phyloP scores from a whole-genome alignment of 73 alveolate species.

The Breviolum minutum region DNA sequence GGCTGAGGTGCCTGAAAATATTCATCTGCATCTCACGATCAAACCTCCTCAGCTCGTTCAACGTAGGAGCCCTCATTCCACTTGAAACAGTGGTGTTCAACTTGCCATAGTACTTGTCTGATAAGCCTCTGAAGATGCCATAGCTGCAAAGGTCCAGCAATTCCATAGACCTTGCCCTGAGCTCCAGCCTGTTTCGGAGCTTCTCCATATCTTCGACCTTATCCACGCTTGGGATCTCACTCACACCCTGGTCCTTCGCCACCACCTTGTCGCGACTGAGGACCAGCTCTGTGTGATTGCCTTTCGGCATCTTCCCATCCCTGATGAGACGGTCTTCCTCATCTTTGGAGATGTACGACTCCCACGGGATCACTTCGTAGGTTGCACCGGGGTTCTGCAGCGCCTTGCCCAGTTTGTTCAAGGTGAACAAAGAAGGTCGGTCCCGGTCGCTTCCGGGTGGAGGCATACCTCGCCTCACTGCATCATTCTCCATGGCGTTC shows the following conservation, averaged over 20 bases:
- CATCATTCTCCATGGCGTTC: background rate
- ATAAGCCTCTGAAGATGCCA: background rate
- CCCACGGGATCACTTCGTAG: constrained; percentile 15
- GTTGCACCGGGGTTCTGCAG: too few species aligned
- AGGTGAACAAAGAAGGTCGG: too few species aligned
- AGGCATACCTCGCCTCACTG: too few species aligned
- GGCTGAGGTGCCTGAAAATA: background rate
- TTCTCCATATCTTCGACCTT: background rate
- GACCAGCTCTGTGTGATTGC: background rate
- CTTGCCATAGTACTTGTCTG: background rate
- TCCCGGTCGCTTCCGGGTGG: too few species aligned
- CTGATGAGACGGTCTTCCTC: background rate
- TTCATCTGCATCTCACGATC: background rate
- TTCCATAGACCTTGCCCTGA: background rate
- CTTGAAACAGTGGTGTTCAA: background rate
- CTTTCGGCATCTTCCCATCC: background rate
- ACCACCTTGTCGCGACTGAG: background rate
- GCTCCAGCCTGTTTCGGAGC: background rate
- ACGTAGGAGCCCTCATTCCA: constrained; percentile 3
- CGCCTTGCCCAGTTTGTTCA: too few species aligned
- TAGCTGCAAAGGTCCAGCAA: background rate
- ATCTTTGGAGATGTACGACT: constrained; percentile 3
- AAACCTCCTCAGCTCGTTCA: constrained; percentile 4
- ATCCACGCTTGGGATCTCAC: background rate
- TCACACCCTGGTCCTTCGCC: background rate